phyloP scores from a whole-genome alignment of 345 rosid genomes.

The Chamaenerion angustifolium region DNA sequence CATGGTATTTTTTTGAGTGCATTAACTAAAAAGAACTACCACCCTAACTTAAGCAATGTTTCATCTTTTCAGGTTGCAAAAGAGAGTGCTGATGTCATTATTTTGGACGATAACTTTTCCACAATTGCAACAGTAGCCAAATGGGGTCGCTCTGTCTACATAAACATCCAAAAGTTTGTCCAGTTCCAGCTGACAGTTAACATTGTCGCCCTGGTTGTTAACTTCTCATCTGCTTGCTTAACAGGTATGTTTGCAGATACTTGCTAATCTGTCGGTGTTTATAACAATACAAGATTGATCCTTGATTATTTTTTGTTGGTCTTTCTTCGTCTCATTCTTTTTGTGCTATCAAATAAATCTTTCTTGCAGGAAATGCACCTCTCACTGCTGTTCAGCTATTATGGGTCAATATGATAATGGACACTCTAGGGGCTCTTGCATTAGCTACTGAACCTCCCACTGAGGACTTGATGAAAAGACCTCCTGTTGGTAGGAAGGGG shows the following conservation, averaged over 20 bases:
- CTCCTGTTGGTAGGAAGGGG: conserved; percentile 64
- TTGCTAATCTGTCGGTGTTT: neutral
- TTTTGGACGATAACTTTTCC: conserved; percentile 76
- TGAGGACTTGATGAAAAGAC: conserved; percentile 52
- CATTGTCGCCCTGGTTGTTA: conserved; percentile 68
- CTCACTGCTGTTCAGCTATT: conserved; percentile 15
- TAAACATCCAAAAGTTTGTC: conserved; percentile 80
- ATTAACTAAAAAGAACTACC: neutral
- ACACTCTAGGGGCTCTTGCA: conserved; percentile 79
- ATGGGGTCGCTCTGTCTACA: conserved; percentile 85
- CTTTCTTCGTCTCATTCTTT: conserved; percentile 1
- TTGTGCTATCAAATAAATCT: neutral
- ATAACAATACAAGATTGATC: no score
- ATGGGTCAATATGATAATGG: conserved; percentile 90
- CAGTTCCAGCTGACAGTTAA: conserved; percentile 92
- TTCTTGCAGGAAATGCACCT: conserved; percentile 52
- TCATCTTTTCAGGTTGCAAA: conserved; percentile 49
- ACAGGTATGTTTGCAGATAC: conserved; percentile 32
- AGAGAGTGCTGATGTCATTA: conserved; percentile 83
- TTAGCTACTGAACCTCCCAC: conserved; percentile 83
- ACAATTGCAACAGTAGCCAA: conserved; percentile 69
- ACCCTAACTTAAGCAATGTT: neutral
- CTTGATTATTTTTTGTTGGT: neutral
- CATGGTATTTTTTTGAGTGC: neutral
- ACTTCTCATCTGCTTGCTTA: conserved; percentile 82